Evolutionary conservation across 345 rosid genomes (phyloP).

Genomic region (Populus euphratica): DNA sequence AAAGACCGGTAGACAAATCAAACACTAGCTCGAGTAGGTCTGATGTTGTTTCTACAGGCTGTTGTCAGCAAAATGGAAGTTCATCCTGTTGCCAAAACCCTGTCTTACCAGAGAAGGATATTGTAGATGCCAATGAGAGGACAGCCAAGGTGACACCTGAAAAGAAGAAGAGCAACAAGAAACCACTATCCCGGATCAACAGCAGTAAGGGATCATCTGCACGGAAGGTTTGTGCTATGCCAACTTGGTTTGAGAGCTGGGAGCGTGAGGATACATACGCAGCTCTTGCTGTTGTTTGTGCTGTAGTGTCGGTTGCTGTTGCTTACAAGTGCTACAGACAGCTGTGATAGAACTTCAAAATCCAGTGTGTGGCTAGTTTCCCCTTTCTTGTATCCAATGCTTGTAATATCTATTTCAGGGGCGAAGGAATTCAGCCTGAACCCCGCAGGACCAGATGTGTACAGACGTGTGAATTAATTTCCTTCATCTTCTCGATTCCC

Average conservation of each 20-base stretch:
- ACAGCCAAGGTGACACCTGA: slow-evolving; percentile 32
- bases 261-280: slow-evolving; percentile 86
- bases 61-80: slow-evolving; percentile 63
- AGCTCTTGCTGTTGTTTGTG: slow-evolving; percentile 68
- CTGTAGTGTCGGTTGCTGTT: slow-evolving; percentile 70
- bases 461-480: neutral
- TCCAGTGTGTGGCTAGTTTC: neutral
- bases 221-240: slow-evolving; percentile 47
- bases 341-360: slow-evolving; percentile 29
- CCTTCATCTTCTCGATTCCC: neutral
- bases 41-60: slow-evolving; percentile 38
- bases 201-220: slow-evolving; percentile 37
- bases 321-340: slow-evolving; percentile 74
- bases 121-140: slow-evolving; percentile 18
- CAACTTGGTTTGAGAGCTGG: slow-evolving; percentile 78
- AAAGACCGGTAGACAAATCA: slow-evolving; percentile 25
- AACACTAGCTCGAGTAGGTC: slow-evolving; percentile 23
- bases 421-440: neutral
- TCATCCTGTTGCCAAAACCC: slow-evolving; percentile 51
- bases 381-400: neutral
- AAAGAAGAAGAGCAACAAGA: slow-evolving; percentile 44
- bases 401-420: neutral
- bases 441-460: neutral
- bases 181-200: slow-evolving; percentile 25
- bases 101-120: slow-evolving; percentile 24